Percentiles rank a stretch among this genome's conserved stretches.
Conservation (phyloP, 106 monocot genomes). For the Dendrobium chrysotoxum region DNA sequence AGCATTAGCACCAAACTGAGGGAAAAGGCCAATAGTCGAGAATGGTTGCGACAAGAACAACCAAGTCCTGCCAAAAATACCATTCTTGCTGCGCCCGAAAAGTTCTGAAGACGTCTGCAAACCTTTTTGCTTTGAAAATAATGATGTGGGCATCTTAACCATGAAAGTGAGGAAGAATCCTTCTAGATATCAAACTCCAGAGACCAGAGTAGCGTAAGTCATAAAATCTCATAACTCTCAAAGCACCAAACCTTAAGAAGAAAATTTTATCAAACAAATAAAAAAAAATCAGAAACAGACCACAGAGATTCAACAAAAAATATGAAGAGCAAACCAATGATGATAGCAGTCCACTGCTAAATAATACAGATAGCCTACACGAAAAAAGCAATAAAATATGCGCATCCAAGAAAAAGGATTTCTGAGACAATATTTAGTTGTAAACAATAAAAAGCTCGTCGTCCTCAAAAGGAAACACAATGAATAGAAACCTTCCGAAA, state of each 20-base stretch:
- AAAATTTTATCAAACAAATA: background rate
- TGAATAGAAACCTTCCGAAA: too few relatives aligned
- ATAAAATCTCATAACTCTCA: constrained; percentile 2
- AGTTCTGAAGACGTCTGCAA: constrained; percentile 23
- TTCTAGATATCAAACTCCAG: constrained; percentile 1
- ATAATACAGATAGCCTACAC: too few relatives aligned
- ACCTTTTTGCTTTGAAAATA: constrained; percentile 11
- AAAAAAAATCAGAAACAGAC: background rate
- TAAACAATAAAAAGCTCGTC: too few relatives aligned
- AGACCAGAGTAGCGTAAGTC: background rate
- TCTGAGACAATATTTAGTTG: too few relatives aligned
- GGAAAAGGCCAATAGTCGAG: constrained; percentile 5
- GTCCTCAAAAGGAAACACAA: too few relatives aligned
- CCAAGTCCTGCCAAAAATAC: constrained; percentile 12
- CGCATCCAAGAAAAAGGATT: too few relatives aligned
- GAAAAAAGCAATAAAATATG: too few relatives aligned
- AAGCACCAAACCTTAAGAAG: background rate
- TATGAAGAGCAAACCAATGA: background rate
- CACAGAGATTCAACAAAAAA: background rate
- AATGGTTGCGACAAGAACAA: constrained; percentile 9
- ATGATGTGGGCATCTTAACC: constrained; percentile 23
- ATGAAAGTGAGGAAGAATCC: background rate
- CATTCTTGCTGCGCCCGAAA: constrained; percentile 13
- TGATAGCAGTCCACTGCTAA: background rate
- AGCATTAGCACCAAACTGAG: background rate